Evolutionary conservation across 1,139 yeast species (phyloP).

Genomic region (Diutina siamensis): DNA sequence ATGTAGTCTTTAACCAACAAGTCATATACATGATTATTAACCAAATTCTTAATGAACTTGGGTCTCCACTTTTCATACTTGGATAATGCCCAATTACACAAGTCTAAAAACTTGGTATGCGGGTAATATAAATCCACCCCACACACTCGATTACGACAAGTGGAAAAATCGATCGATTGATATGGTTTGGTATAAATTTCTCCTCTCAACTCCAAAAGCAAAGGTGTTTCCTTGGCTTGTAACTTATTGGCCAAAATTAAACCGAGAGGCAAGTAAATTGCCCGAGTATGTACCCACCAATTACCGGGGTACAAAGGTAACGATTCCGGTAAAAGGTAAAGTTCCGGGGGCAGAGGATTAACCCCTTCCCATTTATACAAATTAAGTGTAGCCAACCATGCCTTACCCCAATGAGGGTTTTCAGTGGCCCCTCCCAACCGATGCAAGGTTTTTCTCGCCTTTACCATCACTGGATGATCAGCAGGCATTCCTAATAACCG

Average conservation of each 20-base stretch:
- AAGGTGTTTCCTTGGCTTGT: conserved; percentile 50
- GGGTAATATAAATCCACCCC: conserved; percentile 93
- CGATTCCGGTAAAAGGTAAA: conserved; percentile 78
- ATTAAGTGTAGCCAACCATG: conserved; percentile 73
- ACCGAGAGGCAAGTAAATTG: conserved; percentile 81
- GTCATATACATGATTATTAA: conserved; percentile 45
- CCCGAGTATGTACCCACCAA: conserved; percentile 99
- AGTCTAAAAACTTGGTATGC: conserved; percentile 57
- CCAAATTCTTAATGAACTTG: conserved; percentile 46
- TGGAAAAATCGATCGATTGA: conserved; percentile 53
- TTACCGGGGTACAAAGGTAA: conserved; percentile 86
- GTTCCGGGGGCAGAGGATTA: conserved; percentile 95
- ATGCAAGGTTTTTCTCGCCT: conserved; percentile 62
- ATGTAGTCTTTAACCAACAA: conserved; percentile 61
- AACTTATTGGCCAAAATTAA: conserved; percentile 54
- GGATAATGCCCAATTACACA: conserved; percentile 49
- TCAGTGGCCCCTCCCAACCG: conserved; percentile 82
- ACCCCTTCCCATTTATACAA: conserved; percentile 94
- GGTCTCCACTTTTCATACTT: conserved; percentile 71
- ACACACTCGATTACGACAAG: conserved; percentile 75
- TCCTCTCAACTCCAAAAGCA: conserved; percentile 50
- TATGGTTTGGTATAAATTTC: conserved; percentile 66
- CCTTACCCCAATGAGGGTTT: conserved; percentile 96
- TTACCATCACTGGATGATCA: conserved; percentile 68
- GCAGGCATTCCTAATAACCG: conserved; percentile 66